Evolutionary conservation across 768 basidiomycete genomes (phyloP).

Genomic region (Suillus fuscotomentosus): DNA sequence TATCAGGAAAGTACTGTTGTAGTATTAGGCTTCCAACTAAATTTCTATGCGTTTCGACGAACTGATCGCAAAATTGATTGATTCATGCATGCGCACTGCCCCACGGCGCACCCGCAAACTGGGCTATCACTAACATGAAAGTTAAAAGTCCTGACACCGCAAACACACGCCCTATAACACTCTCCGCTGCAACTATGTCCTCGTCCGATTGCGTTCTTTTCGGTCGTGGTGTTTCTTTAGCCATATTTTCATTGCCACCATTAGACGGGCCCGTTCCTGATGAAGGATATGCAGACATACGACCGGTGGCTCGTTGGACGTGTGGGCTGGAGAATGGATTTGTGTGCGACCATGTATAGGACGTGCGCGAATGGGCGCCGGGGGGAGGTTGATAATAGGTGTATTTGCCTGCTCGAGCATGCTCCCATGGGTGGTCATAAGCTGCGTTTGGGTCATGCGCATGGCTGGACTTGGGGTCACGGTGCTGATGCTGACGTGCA

Average conservation of each 20-base stretch:
- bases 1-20: neutral
- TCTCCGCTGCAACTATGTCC: conserved; percentile 24
- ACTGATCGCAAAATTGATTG: neutral
- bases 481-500: conserved; percentile 3
- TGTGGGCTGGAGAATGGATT: conserved; percentile 25
- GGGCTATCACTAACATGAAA: conserved; percentile 26
- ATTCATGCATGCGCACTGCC: conserved; percentile 4
- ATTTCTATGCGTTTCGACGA: neutral
- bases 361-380: neutral
- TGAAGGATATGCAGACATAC: conserved; percentile 8
- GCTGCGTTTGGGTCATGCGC: neutral
- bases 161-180: conserved; percentile 22
- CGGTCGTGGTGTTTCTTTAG: neutral
- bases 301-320: conserved; percentile 29
- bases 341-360: conserved; percentile 6
- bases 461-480: conserved; percentile 12
- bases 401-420: conserved; percentile 3
- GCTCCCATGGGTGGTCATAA: conserved; percentile 14
- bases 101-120: conserved; percentile 4
- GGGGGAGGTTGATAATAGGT: conserved; percentile 6
- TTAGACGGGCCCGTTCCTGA: neutral
- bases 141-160: conserved; percentile 26
- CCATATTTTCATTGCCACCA: conserved; percentile 1
- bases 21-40: neutral
- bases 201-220: conserved; percentile 12